A percentile compares a stretch with the other conserved stretches of the same genome.
Conservation (phyloP, 2,329 filamentous ascomycete genomes). For the Hymenoscyphus fraxineus region DNA sequence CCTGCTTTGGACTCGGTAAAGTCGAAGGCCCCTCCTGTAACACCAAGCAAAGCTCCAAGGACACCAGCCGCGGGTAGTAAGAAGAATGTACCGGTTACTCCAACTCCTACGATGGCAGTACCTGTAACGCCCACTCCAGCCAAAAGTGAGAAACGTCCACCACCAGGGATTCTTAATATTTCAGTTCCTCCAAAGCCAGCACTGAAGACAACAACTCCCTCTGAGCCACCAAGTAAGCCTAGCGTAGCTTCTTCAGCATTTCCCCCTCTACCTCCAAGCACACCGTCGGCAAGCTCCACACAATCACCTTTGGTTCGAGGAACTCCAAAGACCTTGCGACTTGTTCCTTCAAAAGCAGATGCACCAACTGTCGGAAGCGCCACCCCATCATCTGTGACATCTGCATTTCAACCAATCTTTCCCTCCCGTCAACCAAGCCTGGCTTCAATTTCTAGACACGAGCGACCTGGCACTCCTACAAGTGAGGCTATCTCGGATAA, state of each 20-base stretch:
- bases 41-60: conserved; percentile 10
- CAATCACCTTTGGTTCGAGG: conserved; percentile 51
- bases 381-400: conserved; percentile 34
- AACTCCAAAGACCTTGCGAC: conserved; percentile 63
- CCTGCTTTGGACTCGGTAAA: conserved; percentile 49
- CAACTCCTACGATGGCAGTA: conserved; percentile 3
- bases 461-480: conserved; percentile 66
- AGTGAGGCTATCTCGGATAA: conserved; percentile 76
- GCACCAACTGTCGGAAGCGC: conserved; percentile 38
- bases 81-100: conserved; percentile 9
- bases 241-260: conserved; percentile 37
- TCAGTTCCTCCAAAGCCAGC: conserved; percentile 43
- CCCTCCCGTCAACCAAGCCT: conserved; percentile 49
- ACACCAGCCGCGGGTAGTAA: conserved; percentile 1
- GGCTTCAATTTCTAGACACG: conserved; percentile 41
- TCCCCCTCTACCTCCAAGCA: conserved; percentile 48
- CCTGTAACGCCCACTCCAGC: conserved; percentile 7
- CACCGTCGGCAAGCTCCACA: conserved; percentile 45
- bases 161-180: conserved; percentile 45
- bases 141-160: conserved; percentile 27
- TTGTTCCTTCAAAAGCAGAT: conserved; percentile 65
- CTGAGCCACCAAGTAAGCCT: conserved; percentile 22
- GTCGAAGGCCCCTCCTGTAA: conserved; percentile 18
- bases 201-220: conserved; percentile 13
- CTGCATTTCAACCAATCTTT: conserved; percentile 38